These are phyloP conservation scores for Colletotrichum chrysophilum DNA, from an alignment of 2,329 filamentous ascomycete genomes.

Conservation along the genomic window DNA sequence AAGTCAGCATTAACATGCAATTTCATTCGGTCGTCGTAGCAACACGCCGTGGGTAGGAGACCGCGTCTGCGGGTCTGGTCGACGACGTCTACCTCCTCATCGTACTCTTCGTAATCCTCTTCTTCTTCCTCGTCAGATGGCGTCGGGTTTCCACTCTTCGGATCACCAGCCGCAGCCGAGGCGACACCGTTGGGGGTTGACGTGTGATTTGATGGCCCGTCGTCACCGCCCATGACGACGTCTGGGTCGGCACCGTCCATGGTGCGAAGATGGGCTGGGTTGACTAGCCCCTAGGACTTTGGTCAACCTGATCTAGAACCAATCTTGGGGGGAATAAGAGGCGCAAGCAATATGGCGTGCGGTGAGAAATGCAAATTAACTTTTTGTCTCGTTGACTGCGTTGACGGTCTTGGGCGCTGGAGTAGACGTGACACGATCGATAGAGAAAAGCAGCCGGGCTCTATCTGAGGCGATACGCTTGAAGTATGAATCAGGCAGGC, in stretches of 20 bases:
- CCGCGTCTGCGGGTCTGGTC: constrained; percentile 47
- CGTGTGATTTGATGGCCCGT: constrained; percentile 49
- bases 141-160: constrained; percentile 21
- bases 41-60: constrained; percentile 74
- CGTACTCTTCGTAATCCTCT: constrained; percentile 33
- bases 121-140: constrained; percentile 38
- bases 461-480: background rate
- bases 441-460: background rate
- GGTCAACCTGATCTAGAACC: background rate
- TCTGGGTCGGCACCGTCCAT: constrained; percentile 21
- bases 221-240: constrained; percentile 45
- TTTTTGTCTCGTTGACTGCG: background rate
- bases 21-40: constrained; percentile 95
- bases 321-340: background rate
- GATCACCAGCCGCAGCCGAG: background rate
- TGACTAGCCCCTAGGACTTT: background rate
- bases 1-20: constrained; percentile 88
- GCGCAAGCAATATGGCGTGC: background rate
- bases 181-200: constrained; percentile 40
- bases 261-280: background rate
- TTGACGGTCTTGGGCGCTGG: background rate
- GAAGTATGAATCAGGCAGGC: background rate
- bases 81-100: constrained; percentile 36
- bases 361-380: background rate
- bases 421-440: background rate